Conservation (phyloP, 2,329 filamentous ascomycete species). For the Trichoderma brevicompactum region DNA sequence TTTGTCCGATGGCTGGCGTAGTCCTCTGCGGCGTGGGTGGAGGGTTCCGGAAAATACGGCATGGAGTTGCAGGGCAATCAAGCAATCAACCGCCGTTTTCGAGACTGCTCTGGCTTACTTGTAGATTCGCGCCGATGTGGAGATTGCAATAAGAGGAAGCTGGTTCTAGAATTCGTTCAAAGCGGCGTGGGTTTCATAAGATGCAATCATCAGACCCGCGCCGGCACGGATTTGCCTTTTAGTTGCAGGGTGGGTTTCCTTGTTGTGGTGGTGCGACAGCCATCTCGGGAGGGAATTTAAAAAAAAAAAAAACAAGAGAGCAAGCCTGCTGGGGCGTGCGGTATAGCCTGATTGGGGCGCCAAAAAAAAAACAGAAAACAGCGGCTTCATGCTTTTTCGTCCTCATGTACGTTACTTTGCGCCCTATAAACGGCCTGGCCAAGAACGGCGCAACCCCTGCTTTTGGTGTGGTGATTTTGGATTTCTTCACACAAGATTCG, state of each 20-base stretch:
- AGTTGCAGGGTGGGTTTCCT: too few species aligned
- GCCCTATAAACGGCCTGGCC: neutral
- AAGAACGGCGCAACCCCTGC: neutral
- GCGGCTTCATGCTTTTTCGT: too few species aligned
- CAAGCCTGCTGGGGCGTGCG: neutral
- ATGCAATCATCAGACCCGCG: neutral
- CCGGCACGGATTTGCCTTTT: conserved; percentile 11
- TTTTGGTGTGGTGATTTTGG: neutral
- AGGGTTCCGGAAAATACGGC: conserved; percentile 23
- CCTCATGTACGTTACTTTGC: too few species aligned
- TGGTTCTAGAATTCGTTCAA: neutral
- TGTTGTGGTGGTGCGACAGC: too few species aligned
- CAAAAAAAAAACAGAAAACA: too few species aligned
- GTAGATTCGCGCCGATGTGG: conserved; percentile 1
- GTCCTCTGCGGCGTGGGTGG: conserved; percentile 14
- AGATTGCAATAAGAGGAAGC: neutral
- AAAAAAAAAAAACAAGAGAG: too few species aligned
- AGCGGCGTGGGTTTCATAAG: neutral
- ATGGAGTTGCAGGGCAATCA: conserved; percentile 5
- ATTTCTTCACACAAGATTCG: neutral
- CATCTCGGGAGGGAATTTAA: too few species aligned
- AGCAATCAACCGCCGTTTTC: neutral
- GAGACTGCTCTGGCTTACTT: neutral
- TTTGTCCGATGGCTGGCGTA: conserved; percentile 13
- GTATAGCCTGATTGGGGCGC: neutral